Evolutionary conservation across 768 basidiomycete genomes (phyloP), one percentile per base, ranked within the genome.

Genomic region (Phanerodontia chrysosporium): DNA sequence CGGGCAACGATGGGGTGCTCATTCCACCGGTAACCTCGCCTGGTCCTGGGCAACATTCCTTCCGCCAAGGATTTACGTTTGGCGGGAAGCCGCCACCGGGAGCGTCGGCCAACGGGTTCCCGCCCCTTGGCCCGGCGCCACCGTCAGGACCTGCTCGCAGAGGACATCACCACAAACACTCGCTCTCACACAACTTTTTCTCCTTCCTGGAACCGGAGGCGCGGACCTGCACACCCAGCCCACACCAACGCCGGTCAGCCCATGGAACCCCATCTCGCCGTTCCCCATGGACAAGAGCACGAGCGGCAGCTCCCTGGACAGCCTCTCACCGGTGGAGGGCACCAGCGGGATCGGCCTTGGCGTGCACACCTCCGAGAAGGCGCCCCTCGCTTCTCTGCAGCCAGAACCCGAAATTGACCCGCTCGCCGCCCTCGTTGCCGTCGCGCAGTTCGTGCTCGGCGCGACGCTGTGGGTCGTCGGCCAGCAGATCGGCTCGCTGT

Each of bases 81-180:
- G 90, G 86, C 48, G 80, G 71, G 39, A 76, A 72, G n/a, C 80
- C 77, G 42, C 78, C 80, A 12, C 62, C 65, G 13, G 62, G 56
- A 0, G 58, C 69, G 9, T 57, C 58, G 3, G 35, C 51, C 30
- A 28, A 49, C 42, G 39, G 25, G 10, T 29, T 51, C n/a, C 27
- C 48, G 9, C 6, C 59, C 1, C 13, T 46, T 16, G 55, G 24
- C 9, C 59, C 61, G 7, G 59, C 71, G 0, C 55, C 67, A 0
- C 66, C 75, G 10, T 67, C 73, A 1, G 65, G 76, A 0, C 64
- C 79, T 2, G 74, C 77, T 10, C 76, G 85, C 35, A 74, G 89
- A 42, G 92, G 91, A 0, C 92, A 93, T 67, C 89, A 97, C 72
- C 95, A 96, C 67, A 93, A 94, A 72, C 95, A 96, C 71, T 96